Evolutionary conservation across 208 protist genomes (phyloP).

Genomic region (Acanthamoeba triangularis): DNA sequence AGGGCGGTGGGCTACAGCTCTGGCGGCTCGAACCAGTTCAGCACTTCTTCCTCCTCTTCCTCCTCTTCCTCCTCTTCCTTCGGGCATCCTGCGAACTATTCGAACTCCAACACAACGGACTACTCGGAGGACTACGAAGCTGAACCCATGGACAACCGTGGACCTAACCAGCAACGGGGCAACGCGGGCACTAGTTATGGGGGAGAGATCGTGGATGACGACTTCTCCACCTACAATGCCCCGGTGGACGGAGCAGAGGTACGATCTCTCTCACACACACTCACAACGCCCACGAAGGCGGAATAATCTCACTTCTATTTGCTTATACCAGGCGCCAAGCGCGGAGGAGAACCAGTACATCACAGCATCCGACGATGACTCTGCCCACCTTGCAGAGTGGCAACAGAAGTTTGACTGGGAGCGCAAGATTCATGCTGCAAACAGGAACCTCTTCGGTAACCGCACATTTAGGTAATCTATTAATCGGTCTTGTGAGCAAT

Average conservation of each 20-base stretch:
- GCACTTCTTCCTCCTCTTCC: background rate
- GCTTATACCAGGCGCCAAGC: background rate
- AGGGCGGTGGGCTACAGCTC: background rate
- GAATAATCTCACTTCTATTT: background rate
- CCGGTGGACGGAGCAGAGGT: background rate
- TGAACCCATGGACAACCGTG: background rate
- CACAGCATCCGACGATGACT: background rate
- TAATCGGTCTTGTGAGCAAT: background rate
- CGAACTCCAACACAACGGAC: background rate
- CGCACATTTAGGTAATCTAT: constrained; percentile 2
- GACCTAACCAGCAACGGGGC: background rate
- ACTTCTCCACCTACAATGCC: constrained; percentile 24
- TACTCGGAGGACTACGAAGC: background rate
- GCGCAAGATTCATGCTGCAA: constrained; percentile 43
- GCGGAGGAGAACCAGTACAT: constrained; percentile 53
- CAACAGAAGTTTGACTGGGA: constrained; percentile 58
- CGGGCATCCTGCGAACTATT: background rate
- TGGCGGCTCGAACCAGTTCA: background rate
- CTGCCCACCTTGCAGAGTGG: constrained; percentile 1
- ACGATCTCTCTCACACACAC: background rate
- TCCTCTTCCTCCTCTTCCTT: background rate
- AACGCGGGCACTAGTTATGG: background rate
- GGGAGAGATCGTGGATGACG: background rate
- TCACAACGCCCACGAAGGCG: background rate
- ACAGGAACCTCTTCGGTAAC: constrained; percentile 62